Base-by-base conservation (phyloP, 2,329 filamentous ascomycete species). In the Karstenula rhodostoma region DNA sequence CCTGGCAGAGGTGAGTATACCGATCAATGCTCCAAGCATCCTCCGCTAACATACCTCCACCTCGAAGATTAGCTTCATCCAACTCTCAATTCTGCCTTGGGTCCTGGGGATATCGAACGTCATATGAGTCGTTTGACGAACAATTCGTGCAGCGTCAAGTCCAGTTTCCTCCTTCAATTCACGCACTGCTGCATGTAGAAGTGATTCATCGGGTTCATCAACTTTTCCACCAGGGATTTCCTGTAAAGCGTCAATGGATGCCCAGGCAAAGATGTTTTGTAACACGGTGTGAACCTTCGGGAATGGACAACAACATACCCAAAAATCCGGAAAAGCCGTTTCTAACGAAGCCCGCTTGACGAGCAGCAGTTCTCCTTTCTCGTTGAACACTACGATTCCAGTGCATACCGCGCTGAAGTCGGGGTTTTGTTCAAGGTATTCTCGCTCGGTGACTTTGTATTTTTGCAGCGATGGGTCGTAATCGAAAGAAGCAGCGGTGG, bases 81-180 rank as follows among this genome's bases (percentile, higher is more conserved):
- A 80, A 22, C 56, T 66, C 23, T 52, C 62, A 23, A 46, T 51
- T 6, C 55, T 56, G 7, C 65, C 58, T n/a, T 60, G 63, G 23
- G 52, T 57, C 53, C 57, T 59, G 23, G 43, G 48, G 15, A 72
- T 71, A 2, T 55, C 46, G 60, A 75, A 74, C 5, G 67, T 70
- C 47, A 72, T 70, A 68, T 79, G 78, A 17, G 69, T 71, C 8
- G 83, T 79, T 54, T 82, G 73, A 27, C 80, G 77, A 2, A 80
- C 68, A 37, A 86, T 73, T 12, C 70, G 70, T 23, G 71, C 79
- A 2, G 83, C 80, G 46, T 73, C 73, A 23, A 86, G 70, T 0
- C 84, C 84, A 0, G 81, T 81, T 66, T 86, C 84, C 67, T 87
- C 84, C 44, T 79, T 77, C 12, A 85, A 71, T 63, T 86, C 84